These are phyloP conservation scores for Chlorella variabilis DNA, from an alignment of 163 green algal genomes.

Conservation along the genomic window DNA sequence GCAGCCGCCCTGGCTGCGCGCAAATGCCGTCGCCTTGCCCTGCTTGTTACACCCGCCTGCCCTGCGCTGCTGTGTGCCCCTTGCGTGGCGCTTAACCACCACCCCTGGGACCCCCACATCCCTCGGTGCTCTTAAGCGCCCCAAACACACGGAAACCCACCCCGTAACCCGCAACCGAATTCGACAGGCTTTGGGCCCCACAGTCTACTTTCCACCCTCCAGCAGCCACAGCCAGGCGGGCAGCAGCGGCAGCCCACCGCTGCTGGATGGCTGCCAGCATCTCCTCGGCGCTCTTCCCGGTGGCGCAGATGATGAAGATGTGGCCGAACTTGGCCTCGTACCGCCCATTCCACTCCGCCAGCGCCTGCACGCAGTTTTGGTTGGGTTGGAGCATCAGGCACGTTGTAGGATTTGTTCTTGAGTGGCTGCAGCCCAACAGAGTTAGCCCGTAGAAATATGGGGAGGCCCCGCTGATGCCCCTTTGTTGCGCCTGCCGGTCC, in stretches of 20 bases:
- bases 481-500: too few species aligned
- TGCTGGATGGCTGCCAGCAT: constrained; percentile 80
- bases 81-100: neutral
- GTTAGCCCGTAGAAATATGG: neutral
- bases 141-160: neutral
- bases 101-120: constrained; percentile 2
- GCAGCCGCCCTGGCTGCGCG: neutral
- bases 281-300: constrained; percentile 71
- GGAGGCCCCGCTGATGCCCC: too few species aligned
- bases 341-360: constrained; percentile 78
- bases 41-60: constrained; percentile 14
- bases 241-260: constrained; percentile 51
- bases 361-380: too few species aligned
- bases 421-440: neutral
- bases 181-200: too few species aligned
- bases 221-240: neutral
- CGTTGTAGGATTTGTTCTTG: too few species aligned
- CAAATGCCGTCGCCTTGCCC: constrained; percentile 13
- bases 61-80: constrained; percentile 15
- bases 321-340: constrained; percentile 92
- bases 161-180: too few species aligned
- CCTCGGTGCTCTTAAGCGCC: constrained; percentile 37
- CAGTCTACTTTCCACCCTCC: neutral
- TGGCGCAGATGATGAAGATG: constrained; percentile 97
- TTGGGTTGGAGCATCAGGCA: too few species aligned